A percentile compares a stretch with the other conserved stretches of the same genome.
These are phyloP conservation scores for Raphanus raphanistrum DNA, from an alignment of 345 rosid species.

Conservation along the genomic window DNA sequence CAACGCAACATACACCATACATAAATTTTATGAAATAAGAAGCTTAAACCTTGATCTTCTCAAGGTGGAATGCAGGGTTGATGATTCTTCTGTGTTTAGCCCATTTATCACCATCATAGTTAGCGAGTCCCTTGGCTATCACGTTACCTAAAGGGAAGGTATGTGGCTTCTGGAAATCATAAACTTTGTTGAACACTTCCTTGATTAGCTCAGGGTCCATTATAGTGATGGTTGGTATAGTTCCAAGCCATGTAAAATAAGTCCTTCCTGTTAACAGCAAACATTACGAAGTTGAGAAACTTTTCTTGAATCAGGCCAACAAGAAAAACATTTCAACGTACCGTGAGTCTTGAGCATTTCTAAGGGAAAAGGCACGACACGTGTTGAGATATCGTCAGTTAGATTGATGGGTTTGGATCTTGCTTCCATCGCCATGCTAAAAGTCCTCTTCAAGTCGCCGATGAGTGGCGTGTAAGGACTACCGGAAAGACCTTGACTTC, in stretches of 20 bases:
- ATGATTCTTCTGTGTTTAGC: not conserved
- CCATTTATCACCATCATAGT: not conserved
- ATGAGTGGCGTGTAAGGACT: slow-evolving; percentile 36
- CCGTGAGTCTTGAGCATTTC: slow-evolving; percentile 33
- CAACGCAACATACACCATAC: not conserved
- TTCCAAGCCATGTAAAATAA: not conserved
- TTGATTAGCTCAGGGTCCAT: not conserved
- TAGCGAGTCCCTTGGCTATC: not conserved
- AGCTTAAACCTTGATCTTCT: not conserved
- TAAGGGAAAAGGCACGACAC: slow-evolving; percentile 28
- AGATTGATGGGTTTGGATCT: slow-evolving; percentile 27
- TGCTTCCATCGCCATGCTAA: slow-evolving; percentile 22
- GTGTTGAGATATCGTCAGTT: slow-evolving; percentile 30
- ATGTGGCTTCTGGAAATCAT: not conserved
- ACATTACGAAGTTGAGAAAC: not conserved
- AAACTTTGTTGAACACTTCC: not conserved
- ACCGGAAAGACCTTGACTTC: slow-evolving; percentile 37
- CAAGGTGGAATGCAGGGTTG: not conserved
- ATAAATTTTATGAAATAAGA: not conserved
- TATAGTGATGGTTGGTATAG: not conserved
- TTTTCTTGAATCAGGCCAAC: not conserved
- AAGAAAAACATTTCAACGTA: not conserved
- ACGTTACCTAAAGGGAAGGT: not conserved
- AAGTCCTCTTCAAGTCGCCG: slow-evolving; percentile 28
- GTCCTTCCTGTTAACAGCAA: not conserved